Base-by-base conservation (phyloP, 345 rosid genomes). In the Rhizophora apiculata region DNA sequence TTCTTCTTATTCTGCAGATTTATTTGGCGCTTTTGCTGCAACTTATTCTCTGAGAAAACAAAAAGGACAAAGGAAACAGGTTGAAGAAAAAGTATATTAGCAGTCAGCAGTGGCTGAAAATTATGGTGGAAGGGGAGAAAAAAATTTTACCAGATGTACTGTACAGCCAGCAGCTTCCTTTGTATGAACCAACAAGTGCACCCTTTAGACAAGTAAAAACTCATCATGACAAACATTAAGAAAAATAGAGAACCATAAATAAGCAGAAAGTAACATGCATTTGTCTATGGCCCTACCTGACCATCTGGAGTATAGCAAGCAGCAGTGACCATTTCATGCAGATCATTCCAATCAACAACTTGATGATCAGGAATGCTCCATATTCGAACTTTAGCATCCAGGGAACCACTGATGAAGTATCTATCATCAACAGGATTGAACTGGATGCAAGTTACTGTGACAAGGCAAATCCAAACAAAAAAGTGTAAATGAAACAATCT, bases 241-340 rank as follows among this genome's bases (percentile, higher is more conserved):
- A 13, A 13, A 11, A 6, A 34, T 7, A 34, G 37, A 34, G 37
- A 34, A 34, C 37, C 8, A 24, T 26, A 30, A 57, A 36, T 31
- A 66, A 15, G 58, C 46, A 66, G 46, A 63, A 46, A 6, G 9
- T 19, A 54, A 22, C 18, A 72, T 5, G 11, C 19, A 22, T 52
- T 59, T 51, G 58, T 32, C n/a, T 27, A 49, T 48, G 26, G 49
- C 64, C 49, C 74, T 62, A 95, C 99, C 97, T 88, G 96, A 24
- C 99, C 99, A 74, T 92, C 97, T 65, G 99, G 99, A 53, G 93
- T 95, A 72, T 90, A 95, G 81, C 97, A 90, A 64, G 96, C 97
- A 26, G 97, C 92, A 76, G 99, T 95, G 79, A 95, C 96, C 96
- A 95, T 92, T 84, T 95, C 99, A 77, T 90, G 96, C 70, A 89